These are phyloP conservation scores for Gleditsia sinensis DNA, from an alignment of 306 rosid species.

Conservation along the genomic window DNA sequence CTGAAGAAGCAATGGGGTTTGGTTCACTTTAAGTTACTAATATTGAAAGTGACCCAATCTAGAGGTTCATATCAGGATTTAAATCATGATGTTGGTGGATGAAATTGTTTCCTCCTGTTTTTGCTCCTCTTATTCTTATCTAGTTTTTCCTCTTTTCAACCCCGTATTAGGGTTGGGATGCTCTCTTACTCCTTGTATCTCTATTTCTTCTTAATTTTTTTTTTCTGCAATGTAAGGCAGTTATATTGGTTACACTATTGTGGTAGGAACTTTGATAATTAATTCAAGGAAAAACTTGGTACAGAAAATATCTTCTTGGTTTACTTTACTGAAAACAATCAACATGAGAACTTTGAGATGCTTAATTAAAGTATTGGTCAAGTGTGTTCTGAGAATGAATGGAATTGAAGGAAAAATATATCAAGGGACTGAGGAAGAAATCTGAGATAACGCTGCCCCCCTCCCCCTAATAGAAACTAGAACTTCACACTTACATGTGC, in stretches of 20 bases:
- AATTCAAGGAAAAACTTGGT: not conserved
- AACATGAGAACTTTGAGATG: not conserved
- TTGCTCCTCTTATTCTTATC: not conserved
- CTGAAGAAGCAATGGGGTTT: not conserved
- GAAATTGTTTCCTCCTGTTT: not conserved
- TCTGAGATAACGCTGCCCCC: not conserved
- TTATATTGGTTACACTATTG: not conserved
- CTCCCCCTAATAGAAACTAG: not conserved
- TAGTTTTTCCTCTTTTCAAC: not conserved
- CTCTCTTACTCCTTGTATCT: not conserved
- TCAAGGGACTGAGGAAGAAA: not conserved
- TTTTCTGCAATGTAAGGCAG: not conserved
- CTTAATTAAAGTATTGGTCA: not conserved
- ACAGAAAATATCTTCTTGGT: not conserved
- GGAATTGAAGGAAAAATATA: not conserved
- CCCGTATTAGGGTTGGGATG: not conserved
- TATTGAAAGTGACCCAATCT: not conserved
- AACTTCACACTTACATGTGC: not conserved
- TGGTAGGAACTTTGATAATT: not conserved
- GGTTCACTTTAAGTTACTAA: not conserved
- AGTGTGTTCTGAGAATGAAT: slow-evolving; percentile 4
- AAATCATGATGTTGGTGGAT: not conserved
- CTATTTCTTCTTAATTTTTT: not conserved
- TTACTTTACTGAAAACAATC: not conserved
- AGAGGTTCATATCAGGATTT: not conserved